Percentiles rank a stretch among this genome's conserved stretches.
phyloP scores from a whole-genome alignment of 1,284 basidiomycete genomes.

The Crucibulum cyathiforme region DNA sequence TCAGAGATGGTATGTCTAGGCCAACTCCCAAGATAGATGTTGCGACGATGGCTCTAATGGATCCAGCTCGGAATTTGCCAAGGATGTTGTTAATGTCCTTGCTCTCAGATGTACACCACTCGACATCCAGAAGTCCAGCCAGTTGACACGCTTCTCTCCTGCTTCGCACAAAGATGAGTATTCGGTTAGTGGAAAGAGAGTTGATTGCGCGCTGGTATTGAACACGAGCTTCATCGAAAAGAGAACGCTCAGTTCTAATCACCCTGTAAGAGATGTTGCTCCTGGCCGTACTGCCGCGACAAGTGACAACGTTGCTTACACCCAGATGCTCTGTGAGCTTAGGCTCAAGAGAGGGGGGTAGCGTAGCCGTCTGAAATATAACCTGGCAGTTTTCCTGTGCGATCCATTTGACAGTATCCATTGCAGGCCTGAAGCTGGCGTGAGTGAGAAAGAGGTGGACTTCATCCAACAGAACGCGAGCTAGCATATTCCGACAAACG shows the following conservation, averaged over 20 bases:
- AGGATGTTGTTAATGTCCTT: background rate
- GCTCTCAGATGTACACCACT: background rate
- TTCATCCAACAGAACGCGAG: background rate
- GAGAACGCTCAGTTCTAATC: background rate
- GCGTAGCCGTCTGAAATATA: background rate
- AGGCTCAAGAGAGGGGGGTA: background rate
- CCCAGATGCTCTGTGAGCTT: background rate
- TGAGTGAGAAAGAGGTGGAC: background rate
- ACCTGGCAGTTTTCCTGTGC: background rate
- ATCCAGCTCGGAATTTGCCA: background rate
- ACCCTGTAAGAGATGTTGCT: background rate
- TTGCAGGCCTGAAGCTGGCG: background rate
- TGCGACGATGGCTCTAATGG: background rate
- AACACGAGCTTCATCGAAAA: background rate
- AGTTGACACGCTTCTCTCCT: background rate
- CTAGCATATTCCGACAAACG: background rate
- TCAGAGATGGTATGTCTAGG: background rate
- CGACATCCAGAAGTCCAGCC: background rate
- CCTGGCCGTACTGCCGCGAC: background rate
- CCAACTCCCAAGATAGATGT: background rate
- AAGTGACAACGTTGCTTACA: background rate
- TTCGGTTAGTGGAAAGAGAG: background rate
- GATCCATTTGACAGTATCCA: background rate
- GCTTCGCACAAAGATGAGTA: background rate
- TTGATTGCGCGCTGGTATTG: background rate